Conservation (phyloP, 371 early-diverging fungal species). For the Lichtheimia corymbifera region DNA sequence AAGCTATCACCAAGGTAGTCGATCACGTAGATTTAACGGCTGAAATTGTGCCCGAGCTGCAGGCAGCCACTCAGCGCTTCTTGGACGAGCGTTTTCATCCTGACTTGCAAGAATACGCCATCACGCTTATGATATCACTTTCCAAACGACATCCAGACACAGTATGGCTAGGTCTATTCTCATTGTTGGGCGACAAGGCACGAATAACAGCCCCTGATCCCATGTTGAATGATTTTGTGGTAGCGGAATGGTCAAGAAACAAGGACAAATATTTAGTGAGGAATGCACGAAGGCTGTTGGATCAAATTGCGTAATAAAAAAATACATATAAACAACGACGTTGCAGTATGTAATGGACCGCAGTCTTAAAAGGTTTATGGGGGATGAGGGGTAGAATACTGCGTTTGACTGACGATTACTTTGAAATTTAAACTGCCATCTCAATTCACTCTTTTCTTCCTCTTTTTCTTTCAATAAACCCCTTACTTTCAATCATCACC, state of each 20-base stretch:
- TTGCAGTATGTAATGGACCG: no score
- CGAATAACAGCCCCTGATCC: background rate
- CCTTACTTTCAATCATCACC: background rate
- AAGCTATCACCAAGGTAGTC: slow-evolving; percentile 26
- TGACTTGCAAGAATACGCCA: slow-evolving; percentile 28
- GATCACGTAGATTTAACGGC: slow-evolving; percentile 28
- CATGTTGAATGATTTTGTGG: slow-evolving; percentile 15
- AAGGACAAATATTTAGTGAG: slow-evolving; percentile 3
- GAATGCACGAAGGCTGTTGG: slow-evolving; percentile 6
- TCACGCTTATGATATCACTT: slow-evolving; percentile 23
- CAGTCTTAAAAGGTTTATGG: no score
- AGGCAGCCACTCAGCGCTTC: slow-evolving; percentile 29
- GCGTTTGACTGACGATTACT: no score
- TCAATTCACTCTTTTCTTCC: slow-evolving; percentile 3
- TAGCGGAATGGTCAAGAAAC: slow-evolving; percentile 32
- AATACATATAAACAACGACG: background rate
- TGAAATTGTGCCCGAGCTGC: slow-evolving; percentile 23
- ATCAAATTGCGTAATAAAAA: background rate
- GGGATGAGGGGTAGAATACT: no score
- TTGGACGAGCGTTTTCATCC: slow-evolving; percentile 26
- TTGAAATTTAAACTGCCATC: slow-evolving; percentile 1
- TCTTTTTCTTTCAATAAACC: slow-evolving; percentile 3
- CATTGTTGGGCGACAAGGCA: slow-evolving; percentile 17
- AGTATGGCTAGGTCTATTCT: slow-evolving; percentile 38
- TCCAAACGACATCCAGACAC: slow-evolving; percentile 36